Percentiles rank a stretch among this genome's conserved stretches.
Conservation (phyloP, 257 asterid species). For the Solanum peruvianum region DNA sequence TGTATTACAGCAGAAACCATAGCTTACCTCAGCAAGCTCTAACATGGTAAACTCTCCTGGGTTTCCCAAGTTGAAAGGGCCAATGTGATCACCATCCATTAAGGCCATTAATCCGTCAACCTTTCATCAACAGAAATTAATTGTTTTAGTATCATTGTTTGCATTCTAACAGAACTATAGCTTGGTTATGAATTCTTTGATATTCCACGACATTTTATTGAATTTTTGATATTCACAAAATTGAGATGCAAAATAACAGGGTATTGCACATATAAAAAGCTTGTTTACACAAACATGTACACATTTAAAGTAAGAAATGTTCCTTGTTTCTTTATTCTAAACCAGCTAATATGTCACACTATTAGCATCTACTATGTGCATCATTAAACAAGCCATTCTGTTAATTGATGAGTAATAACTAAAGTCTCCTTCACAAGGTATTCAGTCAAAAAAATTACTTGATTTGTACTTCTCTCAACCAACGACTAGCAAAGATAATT, state of each 20-base stretch:
- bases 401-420: neutral
- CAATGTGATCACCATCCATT: conserved; percentile 43
- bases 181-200: neutral
- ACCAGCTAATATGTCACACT: neutral
- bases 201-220: neutral
- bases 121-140: conserved; percentile 1
- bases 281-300: neutral
- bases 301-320: neutral
- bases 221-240: neutral
- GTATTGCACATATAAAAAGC: neutral
- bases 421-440: neutral
- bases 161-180: neutral
- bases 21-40: conserved; percentile 43
- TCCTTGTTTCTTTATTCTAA: neutral
- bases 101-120: conserved; percentile 39
- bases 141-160: neutral
- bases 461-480: neutral
- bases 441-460: neutral
- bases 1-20: neutral
- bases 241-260: neutral
- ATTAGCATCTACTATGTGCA: neutral
- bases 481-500: neutral
- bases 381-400: neutral
- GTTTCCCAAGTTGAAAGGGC: conserved; percentile 50
- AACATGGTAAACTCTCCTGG: conserved; percentile 51